Base-by-base conservation (phyloP, 352 stramenopile species). In the Globisporangium abappressorium region DNA sequence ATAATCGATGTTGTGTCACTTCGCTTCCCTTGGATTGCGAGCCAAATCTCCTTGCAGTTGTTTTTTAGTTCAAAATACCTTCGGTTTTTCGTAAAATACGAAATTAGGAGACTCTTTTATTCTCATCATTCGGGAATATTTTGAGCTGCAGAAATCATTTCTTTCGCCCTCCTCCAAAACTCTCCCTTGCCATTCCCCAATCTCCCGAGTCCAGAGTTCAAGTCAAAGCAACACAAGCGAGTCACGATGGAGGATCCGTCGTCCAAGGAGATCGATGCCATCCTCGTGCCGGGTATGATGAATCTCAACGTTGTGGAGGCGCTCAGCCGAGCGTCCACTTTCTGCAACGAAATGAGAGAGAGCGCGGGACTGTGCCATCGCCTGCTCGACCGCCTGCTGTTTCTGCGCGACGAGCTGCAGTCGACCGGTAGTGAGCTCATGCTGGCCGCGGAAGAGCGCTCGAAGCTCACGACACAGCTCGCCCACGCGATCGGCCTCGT, bases 391-490 rank as follows among this genome's bases (percentile, higher is more conserved):
- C 69, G 65, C 14, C 51, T 71, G 56, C 55, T 54, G 64, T 72
- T 70, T 38, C 64, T 81, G 46, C 24, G 66, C 22, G 65, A 70
- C 33, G 63, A 74, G 18, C 66, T 76, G 24, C 66, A 67, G 57
- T 69, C 74, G 61, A 70, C 15, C 41, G 15, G 41, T 4, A 47
- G 76, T 46, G 67, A 65, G 65, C 57, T 69, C 60, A 53, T 70
- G 30, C 63, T 66, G 57, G 62, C 64, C 5, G 5, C 41, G 5
- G 41, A 47, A 15, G 41, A 47, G 15, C 41, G 7, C 5, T n/a
- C 41, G 41, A 47, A n/a, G 41, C 41, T 47, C 41, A 47, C 41
- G 41, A 47, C 41, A 14, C 15, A 47, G 12, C 77, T 81, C 54
- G 56, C 69, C 43, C 54, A 74, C 54, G 70, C 67, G 5, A 70